Percentiles rank a stretch among this genome's conserved stretches.
Evolutionary conservation across 441 rosid genomes (phyloP).

Genomic region (Populus tomentosa): DNA sequence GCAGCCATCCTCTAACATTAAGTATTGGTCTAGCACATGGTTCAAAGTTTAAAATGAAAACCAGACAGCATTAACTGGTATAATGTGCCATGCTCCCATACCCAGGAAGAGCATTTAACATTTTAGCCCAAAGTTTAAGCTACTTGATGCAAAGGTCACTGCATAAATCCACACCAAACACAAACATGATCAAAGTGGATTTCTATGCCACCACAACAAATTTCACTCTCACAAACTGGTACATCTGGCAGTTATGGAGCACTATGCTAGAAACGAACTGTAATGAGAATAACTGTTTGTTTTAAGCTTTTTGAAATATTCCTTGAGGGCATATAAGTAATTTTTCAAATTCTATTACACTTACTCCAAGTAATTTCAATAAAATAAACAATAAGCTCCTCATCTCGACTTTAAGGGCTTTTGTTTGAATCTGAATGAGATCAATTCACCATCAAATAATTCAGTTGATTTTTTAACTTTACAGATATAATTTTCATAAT

Average conservation of each 20-base stretch:
- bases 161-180: neutral
- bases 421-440: neutral
- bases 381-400: neutral
- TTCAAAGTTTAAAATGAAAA: neutral
- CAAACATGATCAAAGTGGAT: neutral
- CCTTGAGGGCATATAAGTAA: neutral
- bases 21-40: neutral
- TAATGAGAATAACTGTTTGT: neutral
- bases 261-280: neutral
- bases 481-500: neutral
- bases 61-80: neutral
- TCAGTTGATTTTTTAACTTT: neutral
- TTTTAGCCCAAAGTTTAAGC: neutral
- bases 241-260: neutral
- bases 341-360: neutral
- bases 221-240: neutral
- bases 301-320: neutral
- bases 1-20: neutral
- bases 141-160: neutral
- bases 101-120: neutral
- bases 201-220: neutral
- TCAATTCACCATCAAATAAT: neutral
- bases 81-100: neutral
- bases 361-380: neutral
- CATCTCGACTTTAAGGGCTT: neutral